phyloP scores from a whole-genome alignment of 1,284 basidiomycete genomes.

The Polyporus tsugae region DNA sequence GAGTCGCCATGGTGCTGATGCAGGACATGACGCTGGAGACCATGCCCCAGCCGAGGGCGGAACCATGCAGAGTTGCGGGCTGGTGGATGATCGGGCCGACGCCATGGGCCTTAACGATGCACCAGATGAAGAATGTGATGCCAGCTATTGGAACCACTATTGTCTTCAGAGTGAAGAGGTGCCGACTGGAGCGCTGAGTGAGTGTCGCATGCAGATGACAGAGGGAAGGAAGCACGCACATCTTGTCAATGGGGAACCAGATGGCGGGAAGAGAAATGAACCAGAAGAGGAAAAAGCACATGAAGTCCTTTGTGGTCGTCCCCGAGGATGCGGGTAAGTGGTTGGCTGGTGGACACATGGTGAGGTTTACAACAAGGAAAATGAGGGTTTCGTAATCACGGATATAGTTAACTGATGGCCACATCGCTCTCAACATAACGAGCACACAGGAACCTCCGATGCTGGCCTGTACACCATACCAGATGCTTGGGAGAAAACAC shows the following conservation, averaged over 20 bases:
- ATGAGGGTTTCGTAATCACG: slow-evolving; percentile 56
- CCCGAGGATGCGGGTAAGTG: slow-evolving; percentile 74
- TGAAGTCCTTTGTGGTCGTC: slow-evolving; percentile 73
- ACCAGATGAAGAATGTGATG: slow-evolving; percentile 85
- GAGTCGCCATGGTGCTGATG: slow-evolving; percentile 83
- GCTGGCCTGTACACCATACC: slow-evolving; percentile 85
- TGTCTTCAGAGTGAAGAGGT: slow-evolving; percentile 85
- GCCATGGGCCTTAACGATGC: slow-evolving; percentile 80
- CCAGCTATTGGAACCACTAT: slow-evolving; percentile 78
- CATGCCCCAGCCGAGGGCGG: slow-evolving; percentile 83
- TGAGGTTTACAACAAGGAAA: slow-evolving; percentile 11
- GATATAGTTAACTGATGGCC: slow-evolving; percentile 75
- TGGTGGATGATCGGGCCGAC: slow-evolving; percentile 83
- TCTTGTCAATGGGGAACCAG: slow-evolving; percentile 84
- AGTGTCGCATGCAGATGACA: slow-evolving; percentile 1
- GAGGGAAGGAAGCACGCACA: slow-evolving; percentile 55
- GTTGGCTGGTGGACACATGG: slow-evolving; percentile 56
- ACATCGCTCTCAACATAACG: slow-evolving; percentile 77
- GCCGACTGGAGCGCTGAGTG: slow-evolving; percentile 55
- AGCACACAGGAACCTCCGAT: slow-evolving; percentile 83
- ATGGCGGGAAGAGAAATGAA: slow-evolving; percentile 81
- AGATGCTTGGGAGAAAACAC: slow-evolving; percentile 53
- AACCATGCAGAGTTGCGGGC: slow-evolving; percentile 72
- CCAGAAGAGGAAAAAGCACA: slow-evolving; percentile 91
- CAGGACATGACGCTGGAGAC: slow-evolving; percentile 80